Base-by-base conservation (phyloP, 257 asterid species). In the Voacanga thouarsii region DNA sequence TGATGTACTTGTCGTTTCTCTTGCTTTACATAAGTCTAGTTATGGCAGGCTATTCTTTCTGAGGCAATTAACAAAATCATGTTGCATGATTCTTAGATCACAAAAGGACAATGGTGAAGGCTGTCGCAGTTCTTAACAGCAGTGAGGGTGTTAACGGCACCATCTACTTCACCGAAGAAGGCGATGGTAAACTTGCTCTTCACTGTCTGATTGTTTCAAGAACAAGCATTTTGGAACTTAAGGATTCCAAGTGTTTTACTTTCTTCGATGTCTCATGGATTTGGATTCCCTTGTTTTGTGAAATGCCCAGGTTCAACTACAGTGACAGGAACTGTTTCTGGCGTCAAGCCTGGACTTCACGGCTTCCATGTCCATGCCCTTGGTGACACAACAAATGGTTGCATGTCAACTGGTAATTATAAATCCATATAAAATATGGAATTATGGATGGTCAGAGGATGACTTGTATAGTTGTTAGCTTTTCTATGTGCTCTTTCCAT, bases 371-470 rank as follows among this genome's bases (percentile, higher is more conserved):
- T 96, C 64, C 98, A 96, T 66, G 97, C 99, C 76, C 97, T 93
- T 82, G 99, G 99, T 81, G 99, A 96, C 91, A 96, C 99, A 74
- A 96, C 99, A 83, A 96, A 96, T n/a, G 99, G 99, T 47, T 96
- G 99, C 80, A 75, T 92, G 96, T 96, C 98, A 63, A 96, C 99
- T 26, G 99, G 99, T 95, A 88, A 87, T 56, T 61, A 66, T 77
- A 57, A 30, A 6, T 49, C 50, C 8, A 23, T 4, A 1, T 16
- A 23, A 28, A 67, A 47, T n/a, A 49, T 49, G 70, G 8, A 28
- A 67, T 37, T n/a, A 49, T 49, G 70, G 8, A 50, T 7, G 9
- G 18, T 41, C 18, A 39, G 72, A 67, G n/a, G 61, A 55, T 55
- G n/a, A 18, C 10, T 21, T 18, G 19, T 19, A 8, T 55, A 6